phyloP scores from a whole-genome alignment of 306 rosid species.

The Rosa rugosa region DNA sequence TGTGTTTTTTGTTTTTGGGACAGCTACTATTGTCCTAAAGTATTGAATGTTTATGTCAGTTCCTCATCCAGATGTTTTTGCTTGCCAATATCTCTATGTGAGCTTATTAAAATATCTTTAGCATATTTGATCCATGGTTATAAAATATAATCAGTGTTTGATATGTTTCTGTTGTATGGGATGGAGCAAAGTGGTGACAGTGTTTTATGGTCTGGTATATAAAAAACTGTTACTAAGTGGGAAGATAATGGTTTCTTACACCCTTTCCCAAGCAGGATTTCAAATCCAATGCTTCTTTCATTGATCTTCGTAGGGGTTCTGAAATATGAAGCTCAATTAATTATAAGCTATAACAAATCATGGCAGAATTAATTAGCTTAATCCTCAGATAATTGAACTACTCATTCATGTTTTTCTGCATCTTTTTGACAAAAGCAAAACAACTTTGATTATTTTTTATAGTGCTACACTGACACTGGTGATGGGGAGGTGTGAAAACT shows the following conservation, averaged over 20 bases:
- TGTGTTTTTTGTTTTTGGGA: not conserved
- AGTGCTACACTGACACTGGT: not conserved
- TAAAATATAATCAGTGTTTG: not conserved
- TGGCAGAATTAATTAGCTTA: conserved; percentile 4
- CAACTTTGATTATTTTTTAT: not conserved
- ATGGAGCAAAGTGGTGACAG: not conserved
- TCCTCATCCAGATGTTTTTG: conserved; percentile 2
- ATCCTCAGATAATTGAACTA: not conserved
- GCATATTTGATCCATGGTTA: not conserved
- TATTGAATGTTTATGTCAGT: not conserved
- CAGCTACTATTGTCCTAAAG: conserved; percentile 1
- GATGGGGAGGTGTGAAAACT: conserved; percentile 17
- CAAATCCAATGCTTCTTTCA: not conserved
- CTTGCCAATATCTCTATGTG: not conserved
- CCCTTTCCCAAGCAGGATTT: not conserved
- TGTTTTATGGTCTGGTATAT: not conserved
- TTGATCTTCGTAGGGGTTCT: not conserved
- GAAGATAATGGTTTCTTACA: not conserved
- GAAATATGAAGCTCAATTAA: not conserved
- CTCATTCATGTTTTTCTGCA: conserved; percentile 11
- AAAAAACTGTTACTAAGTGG: not conserved
- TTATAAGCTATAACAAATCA: not conserved
- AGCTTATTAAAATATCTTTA: not conserved
- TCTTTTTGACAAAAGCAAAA: conserved; percentile 3
- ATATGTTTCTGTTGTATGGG: conserved; percentile 5